Percentiles rank a stretch among this genome's conserved stretches.
These are phyloP conservation scores for Lepiota brunneoincarnata DNA, from an alignment of 768 basidiomycete genomes.

Conservation along the genomic window DNA sequence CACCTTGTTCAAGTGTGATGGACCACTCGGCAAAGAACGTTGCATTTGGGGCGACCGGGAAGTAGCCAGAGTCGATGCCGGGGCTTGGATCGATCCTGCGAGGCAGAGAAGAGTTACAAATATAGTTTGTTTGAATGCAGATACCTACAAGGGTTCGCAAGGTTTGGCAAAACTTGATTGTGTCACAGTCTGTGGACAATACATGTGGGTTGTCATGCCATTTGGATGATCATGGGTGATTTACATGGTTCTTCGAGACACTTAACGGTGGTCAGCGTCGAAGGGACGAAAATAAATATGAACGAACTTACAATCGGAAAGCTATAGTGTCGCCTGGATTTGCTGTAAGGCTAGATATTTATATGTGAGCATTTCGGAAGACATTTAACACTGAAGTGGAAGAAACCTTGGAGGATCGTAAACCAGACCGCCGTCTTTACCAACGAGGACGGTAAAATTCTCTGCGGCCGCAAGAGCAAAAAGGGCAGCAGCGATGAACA, in stretches of 20 bases:
- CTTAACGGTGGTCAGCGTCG: slow-evolving; percentile 17
- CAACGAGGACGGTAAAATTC: slow-evolving; percentile 31
- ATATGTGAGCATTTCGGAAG: neutral
- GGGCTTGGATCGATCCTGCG: slow-evolving; percentile 14
- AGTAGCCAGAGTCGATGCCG: slow-evolving; percentile 46
- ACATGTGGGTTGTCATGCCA: neutral
- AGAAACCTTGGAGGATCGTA: slow-evolving; percentile 25
- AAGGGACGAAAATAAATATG: neutral
- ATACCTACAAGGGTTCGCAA: slow-evolving; percentile 27
- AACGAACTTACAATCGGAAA: slow-evolving; percentile 40
- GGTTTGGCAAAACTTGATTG: slow-evolving; percentile 38
- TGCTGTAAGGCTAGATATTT: slow-evolving; percentile 27
- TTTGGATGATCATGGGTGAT: neutral
- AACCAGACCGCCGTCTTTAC: slow-evolving; percentile 21
- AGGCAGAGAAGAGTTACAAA: neutral
- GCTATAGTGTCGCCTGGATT: slow-evolving; percentile 36
- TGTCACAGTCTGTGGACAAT: slow-evolving; percentile 30
- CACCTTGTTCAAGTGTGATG: slow-evolving; percentile 30
- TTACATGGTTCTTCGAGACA: slow-evolving; percentile 37
- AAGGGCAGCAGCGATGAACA: slow-evolving; percentile 21
- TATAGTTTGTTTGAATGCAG: neutral
- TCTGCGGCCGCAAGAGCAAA: slow-evolving; percentile 26
- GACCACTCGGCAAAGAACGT: slow-evolving; percentile 34
- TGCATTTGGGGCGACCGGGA: slow-evolving; percentile 33
- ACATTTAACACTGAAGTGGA: neutral